A percentile compares a stretch with the other conserved stretches of the same genome.
Conservation (phyloP, 495 filamentous ascomycete species). For the Chaetomium cochliodes region DNA sequence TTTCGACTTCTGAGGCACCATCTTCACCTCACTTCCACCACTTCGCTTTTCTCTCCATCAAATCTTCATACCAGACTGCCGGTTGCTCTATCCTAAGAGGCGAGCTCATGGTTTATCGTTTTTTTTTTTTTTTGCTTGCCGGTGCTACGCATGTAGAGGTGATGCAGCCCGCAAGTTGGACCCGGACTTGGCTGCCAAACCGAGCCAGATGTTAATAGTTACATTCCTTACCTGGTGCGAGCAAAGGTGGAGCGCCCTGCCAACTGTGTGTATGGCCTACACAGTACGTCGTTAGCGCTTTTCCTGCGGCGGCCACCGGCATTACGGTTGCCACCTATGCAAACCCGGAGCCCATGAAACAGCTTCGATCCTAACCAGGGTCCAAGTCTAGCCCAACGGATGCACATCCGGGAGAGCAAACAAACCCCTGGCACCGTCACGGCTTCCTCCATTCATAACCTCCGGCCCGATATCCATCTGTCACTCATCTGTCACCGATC, state of each 20-base stretch:
- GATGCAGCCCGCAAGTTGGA: not conserved
- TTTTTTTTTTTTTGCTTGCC: not conserved
- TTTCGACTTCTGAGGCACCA: too few relatives aligned
- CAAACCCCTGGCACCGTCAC: not conserved
- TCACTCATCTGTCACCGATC: slow-evolving; percentile 1
- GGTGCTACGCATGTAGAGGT: not conserved
- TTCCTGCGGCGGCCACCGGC: not conserved
- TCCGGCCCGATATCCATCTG: slow-evolving; percentile 2
- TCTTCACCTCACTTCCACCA: too few relatives aligned
- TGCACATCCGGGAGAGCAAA: not conserved
- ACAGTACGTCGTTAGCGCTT: not conserved
- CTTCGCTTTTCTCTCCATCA: too few relatives aligned
- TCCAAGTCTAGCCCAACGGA: not conserved
- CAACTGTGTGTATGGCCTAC: not conserved
- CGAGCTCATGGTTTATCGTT: not conserved
- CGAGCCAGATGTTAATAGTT: not conserved
- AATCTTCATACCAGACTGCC: too few relatives aligned
- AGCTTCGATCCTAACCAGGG: not conserved
- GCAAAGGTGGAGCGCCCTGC: slow-evolving; percentile 9
- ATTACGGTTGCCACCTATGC: not conserved
- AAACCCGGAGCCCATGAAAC: not conserved
- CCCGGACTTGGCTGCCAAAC: slow-evolving; percentile 9
- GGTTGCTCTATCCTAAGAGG: not conserved
- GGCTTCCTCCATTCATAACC: not conserved
- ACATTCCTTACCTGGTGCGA: not conserved